Evolutionary conservation across 257 asterid genomes (phyloP), one percentile per base, ranked within the genome.

Genomic region (Linderniella brevidens): DNA sequence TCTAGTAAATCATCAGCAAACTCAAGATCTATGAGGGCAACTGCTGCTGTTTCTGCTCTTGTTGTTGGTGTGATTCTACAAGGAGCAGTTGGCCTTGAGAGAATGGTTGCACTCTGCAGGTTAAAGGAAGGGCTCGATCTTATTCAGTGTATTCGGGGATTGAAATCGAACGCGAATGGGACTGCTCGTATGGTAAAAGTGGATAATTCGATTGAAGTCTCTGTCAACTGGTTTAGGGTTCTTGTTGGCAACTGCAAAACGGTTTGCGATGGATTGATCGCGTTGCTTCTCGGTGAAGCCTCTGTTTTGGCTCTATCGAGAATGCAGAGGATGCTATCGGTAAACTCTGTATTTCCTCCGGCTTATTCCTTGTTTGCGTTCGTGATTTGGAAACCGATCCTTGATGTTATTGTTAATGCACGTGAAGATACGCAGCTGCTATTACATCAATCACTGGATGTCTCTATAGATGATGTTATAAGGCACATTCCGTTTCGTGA

Each of bases 171-270:
- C 58, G 64, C 70, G 61, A 90, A 90, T 57, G 96, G 96, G 11
- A 86, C 64, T 71, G 70, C 84, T 55, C 93, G 94, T 49, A 53
- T 56, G 55, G 42, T 58, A 50, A 90, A 77, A 68, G 73, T 64
- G 70, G 99, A 90, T 56, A 79, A 57, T 70, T 48, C 61, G 67
- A 72, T 76, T 71, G 99, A 90, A 66, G 80, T 86, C 50, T 90
- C 99, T 7, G 67, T 72, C 52, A 88, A 75, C 79, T 85, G 96
- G 99, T 90, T 85, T 70, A 74, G 99, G 71, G 99, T 90, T 56
- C 88, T 90, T 56, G 93, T 90, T 15, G 96, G 99, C 39, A 90
- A 85, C 63, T 90, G 96, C 72, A 74, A 86, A 66, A 85, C 93
- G 8, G 81, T 82, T 66, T 70, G 68, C 35, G 96, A 90, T 75